Evolutionary conservation across 2,329 filamentous ascomycete species (phyloP).

Genomic region (Rhynchosporium agropyri): DNA sequence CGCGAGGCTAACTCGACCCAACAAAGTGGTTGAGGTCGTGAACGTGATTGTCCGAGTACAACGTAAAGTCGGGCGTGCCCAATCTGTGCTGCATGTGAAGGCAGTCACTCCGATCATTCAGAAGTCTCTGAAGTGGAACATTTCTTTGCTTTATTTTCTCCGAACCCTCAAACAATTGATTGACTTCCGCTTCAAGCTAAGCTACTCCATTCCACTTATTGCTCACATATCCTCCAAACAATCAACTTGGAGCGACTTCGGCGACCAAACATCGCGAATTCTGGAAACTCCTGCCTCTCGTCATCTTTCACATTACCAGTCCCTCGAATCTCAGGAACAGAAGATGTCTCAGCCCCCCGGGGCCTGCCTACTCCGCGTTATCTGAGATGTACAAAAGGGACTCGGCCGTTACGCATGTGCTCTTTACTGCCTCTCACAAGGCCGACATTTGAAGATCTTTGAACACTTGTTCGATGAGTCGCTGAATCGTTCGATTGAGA

Average conservation of each 20-base stretch:
- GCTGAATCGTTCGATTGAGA: neutral
- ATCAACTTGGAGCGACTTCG: neutral
- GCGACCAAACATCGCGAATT: constrained; percentile 1
- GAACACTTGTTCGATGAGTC: neutral
- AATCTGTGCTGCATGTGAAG: neutral
- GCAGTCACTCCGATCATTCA: neutral
- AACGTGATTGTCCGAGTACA: constrained; percentile 3
- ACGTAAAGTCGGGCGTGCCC: neutral
- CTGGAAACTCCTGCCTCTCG: neutral
- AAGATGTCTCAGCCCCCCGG: constrained; percentile 4
- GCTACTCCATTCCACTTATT: neutral
- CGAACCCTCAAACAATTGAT: neutral
- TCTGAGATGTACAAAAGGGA: neutral
- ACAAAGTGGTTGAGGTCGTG: neutral
- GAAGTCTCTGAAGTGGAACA: neutral
- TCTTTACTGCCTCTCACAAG: neutral
- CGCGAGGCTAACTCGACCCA: constrained; percentile 3
- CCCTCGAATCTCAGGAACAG: neutral
- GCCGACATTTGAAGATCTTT: neutral
- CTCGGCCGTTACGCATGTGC: constrained; percentile 8
- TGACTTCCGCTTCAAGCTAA: neutral
- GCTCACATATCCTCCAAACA: neutral
- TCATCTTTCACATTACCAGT: constrained; percentile 1
- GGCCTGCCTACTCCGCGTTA: neutral
- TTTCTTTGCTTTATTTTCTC: neutral